phyloP scores from a whole-genome alignment of 768 basidiomycete species.

The Sporobolomyces phaffii region DNA sequence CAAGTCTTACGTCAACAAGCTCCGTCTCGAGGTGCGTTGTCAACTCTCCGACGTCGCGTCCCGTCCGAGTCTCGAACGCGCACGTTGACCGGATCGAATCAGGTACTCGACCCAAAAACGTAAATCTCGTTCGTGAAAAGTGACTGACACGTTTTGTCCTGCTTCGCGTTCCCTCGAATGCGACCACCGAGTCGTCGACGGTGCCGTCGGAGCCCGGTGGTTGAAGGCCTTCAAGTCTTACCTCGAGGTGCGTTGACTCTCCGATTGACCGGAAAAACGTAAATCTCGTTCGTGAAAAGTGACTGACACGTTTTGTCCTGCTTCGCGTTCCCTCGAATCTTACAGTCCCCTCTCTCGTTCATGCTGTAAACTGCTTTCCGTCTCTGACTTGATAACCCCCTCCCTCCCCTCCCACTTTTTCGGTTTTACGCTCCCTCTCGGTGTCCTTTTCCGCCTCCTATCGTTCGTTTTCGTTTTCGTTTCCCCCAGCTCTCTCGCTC shows the following conservation, averaged over 20 bases:
- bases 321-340: not conserved
- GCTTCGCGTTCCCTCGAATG: conserved; percentile 86
- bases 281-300: conserved; percentile 88
- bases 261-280: too few relatives aligned
- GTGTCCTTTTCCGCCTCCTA: too few relatives aligned
- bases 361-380: conserved; percentile 30
- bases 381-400: not conserved
- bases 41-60: too few relatives aligned
- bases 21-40: conserved; percentile 52
- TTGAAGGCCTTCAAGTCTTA: conserved; percentile 41
- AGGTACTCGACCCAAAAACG: conserved; percentile 95
- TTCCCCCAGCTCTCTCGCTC: not conserved
- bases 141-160: conserved; percentile 92
- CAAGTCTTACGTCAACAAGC: conserved; percentile 80
- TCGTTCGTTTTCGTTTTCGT: conserved; percentile 3
- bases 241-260: conserved; percentile 39
- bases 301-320: conserved; percentile 43
- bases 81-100: not conserved
- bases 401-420: not conserved
- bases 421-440: not conserved
- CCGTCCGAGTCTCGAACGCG: not conserved
- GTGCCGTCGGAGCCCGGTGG: conserved; percentile 91
- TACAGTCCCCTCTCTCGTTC: conserved; percentile 40
- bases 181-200: conserved; percentile 94
- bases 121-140: conserved; percentile 87